phyloP scores from a whole-genome alignment of 371 early-diverging fungal genomes.

The Circinella minor region DNA sequence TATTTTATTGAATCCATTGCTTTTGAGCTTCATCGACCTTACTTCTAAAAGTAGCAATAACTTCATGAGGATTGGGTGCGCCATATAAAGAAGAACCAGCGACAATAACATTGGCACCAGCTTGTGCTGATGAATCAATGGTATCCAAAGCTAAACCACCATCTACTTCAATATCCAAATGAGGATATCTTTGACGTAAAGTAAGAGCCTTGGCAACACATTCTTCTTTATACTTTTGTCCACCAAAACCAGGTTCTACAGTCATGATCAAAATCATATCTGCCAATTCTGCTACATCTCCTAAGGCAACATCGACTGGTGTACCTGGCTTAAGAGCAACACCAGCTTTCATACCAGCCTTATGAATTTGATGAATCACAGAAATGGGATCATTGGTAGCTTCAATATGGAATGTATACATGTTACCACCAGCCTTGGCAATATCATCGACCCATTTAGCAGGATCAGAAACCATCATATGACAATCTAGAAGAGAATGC shows the following conservation, averaged over 20 bases:
- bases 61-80: constrained; percentile 72
- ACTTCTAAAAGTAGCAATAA: constrained; percentile 73
- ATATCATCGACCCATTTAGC: constrained; percentile 93
- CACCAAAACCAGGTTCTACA: constrained; percentile 98
- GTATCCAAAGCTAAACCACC: constrained; percentile 93
- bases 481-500: constrained; percentile 76
- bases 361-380: constrained; percentile 81
- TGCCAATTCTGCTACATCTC: constrained; percentile 66
- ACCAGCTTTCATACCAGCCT: constrained; percentile 92
- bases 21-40: constrained; percentile 65
- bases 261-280: constrained; percentile 98
- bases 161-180: constrained; percentile 97
- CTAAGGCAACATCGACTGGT: constrained; percentile 74
- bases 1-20: constrained; percentile 15
- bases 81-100: constrained; percentile 97
- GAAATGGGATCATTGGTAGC: constrained; percentile 80
- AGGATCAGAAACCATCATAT: constrained; percentile 97
- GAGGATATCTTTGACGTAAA: constrained; percentile 79
- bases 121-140: constrained; percentile 84
- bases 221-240: constrained; percentile 90
- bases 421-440: constrained; percentile 90
- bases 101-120: constrained; percentile 99
- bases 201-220: constrained; percentile 84
- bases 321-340: constrained; percentile 96
- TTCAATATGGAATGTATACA: constrained; percentile 95